These are phyloP conservation scores for Botrytis galanthina DNA, from an alignment of 2,329 filamentous ascomycete species.

Conservation along the genomic window DNA sequence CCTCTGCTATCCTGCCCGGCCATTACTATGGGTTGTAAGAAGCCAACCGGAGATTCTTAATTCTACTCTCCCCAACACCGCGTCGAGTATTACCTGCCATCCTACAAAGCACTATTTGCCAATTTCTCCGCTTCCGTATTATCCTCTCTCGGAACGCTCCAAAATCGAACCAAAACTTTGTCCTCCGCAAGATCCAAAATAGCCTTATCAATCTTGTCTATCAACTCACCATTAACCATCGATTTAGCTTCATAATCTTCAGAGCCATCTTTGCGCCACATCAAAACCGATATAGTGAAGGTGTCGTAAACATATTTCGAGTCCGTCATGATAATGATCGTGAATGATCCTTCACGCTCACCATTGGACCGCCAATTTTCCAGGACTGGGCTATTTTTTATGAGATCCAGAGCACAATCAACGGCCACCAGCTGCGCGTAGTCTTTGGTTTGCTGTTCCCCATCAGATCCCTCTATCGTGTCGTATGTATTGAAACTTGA, in stretches of 20 bases:
- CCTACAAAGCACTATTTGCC: neutral
- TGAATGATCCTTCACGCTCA: neutral
- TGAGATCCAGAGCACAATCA: neutral
- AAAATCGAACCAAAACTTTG: neutral
- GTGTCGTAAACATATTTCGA: neutral
- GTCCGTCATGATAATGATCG: neutral
- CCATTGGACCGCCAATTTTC: neutral
- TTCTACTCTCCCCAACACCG: no score
- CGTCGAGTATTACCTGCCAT: neutral
- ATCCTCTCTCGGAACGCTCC: neutral
- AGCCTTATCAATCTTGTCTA: neutral
- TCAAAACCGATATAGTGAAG: neutral
- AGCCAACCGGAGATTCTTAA: no score
- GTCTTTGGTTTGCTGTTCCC: neutral
- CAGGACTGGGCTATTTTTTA: neutral
- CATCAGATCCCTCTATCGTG: rapidly evolving
- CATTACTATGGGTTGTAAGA: neutral
- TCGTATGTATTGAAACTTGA: neutral
- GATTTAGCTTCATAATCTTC: no score
- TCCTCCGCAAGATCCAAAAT: neutral
- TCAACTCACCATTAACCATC: neutral
- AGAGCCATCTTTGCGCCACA: neutral
- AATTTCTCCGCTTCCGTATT: neutral
- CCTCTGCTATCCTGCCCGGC: neutral
- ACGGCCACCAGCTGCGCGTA: neutral